Base-by-base conservation (phyloP, 148 eudicot genomes). In the Salicornia ramosissima region DNA sequence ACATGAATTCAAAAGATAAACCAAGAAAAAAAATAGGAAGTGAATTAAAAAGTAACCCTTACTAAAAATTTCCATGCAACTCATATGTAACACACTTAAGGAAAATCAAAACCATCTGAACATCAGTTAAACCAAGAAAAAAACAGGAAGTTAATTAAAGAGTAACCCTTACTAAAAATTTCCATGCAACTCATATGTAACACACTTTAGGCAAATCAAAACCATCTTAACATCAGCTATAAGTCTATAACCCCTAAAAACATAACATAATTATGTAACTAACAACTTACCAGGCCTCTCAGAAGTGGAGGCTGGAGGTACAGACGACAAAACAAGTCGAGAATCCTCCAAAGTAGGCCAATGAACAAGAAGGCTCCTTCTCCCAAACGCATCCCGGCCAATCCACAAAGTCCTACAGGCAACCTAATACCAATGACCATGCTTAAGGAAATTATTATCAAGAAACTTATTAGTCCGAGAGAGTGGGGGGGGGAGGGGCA, bases 351-450 rank as follows among this genome's bases (percentile, higher is more conserved):
- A 34, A 64, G 83, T 83, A 64, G 97, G 97, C 96, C 96, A 95
- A 65, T 95, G 99, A 78, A 91, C 91, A 64, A 95, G 86, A 69
- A 95, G 93, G 82, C 99, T 95, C 66, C 99, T 80, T 56, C 99
- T 86, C 77, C 99, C 97, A 70, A 95, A 77, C 59, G 91, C 96
- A 86, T 95, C 99, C 77, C 92, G 85, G 67, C 96, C 99, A 78
- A 95, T 88, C 99, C 99, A 95, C 43, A 87, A 64, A 43, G 84
- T 91, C 78, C 72, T 86, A 68, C 93, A 83, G 72, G 82, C 70
- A 68, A 76, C 83, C 99, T 95, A 75, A 49, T 66, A 29, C 77
- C 30, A 34, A 71, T 19, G 63, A 33, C 40, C 69, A 34, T 34
- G 55, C 33, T 61, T 73, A 21, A 69, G 51, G 68, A 43, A 30